A percentile compares a stretch with the other conserved stretches of the same genome.
Conservation (phyloP, 306 rosid genomes). For the Cercis canadensis region DNA sequence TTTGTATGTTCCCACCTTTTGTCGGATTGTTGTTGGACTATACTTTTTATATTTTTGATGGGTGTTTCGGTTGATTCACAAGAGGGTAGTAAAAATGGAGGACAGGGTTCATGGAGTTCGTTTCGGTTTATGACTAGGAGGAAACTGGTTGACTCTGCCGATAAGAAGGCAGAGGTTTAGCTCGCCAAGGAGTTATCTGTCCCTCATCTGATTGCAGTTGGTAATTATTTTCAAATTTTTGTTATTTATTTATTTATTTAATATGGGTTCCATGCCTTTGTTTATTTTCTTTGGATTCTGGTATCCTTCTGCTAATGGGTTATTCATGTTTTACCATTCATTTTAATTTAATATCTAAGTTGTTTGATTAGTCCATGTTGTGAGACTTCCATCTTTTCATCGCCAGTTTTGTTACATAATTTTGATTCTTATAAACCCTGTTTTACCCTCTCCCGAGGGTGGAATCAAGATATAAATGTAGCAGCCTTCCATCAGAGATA, state of each 20-base stretch:
- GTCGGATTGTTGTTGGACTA: slow-evolving; percentile 1
- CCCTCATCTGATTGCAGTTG: slow-evolving; percentile 78
- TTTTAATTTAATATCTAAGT: neutral
- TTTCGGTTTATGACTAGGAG: slow-evolving; percentile 62
- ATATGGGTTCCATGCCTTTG: neutral
- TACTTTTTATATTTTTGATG: slow-evolving; percentile 44
- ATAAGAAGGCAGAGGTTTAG: slow-evolving; percentile 33
- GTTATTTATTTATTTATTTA: neutral
- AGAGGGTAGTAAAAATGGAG: slow-evolving; percentile 44
- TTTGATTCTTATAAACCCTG: neutral
- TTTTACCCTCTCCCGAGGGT: neutral
- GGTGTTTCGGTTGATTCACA: slow-evolving; percentile 55
- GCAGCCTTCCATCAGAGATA: too few relatives aligned
- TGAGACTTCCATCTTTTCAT: too few relatives aligned
- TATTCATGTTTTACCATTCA: neutral
- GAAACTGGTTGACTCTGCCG: slow-evolving; percentile 76
- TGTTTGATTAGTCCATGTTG: too few relatives aligned
- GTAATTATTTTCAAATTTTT: slow-evolving; percentile 41
- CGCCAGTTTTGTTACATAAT: too few relatives aligned
- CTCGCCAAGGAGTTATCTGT: slow-evolving; percentile 84
- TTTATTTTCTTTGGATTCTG: neutral
- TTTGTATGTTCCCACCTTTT: too few relatives aligned
- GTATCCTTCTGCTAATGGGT: neutral
- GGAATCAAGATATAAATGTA: neutral
- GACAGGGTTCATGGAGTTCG: slow-evolving; percentile 49